A percentile compares a stretch with the other conserved stretches of the same genome.
phyloP scores from a whole-genome alignment of 2,329 filamentous ascomycete genomes.

The Fusarium nelsonii region DNA sequence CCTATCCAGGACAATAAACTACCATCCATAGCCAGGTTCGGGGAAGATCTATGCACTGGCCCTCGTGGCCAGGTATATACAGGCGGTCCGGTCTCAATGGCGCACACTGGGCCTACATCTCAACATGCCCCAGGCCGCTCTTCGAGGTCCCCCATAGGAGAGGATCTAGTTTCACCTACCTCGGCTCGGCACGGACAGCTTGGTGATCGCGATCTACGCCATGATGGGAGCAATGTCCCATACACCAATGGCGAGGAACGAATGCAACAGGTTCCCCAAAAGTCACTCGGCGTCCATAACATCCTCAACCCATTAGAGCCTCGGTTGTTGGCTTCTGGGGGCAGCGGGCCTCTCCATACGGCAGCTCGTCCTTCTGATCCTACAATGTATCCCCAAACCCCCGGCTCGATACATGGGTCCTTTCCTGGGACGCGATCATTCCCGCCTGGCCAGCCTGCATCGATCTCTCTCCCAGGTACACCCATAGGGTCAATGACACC shows the following conservation, averaged over 20 bases:
- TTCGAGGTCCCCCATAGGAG: constrained; percentile 59
- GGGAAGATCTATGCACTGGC: constrained; percentile 68
- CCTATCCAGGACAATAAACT: constrained; percentile 42
- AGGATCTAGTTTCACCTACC: constrained; percentile 47
- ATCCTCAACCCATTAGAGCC: constrained; percentile 56
- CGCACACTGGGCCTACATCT: constrained; percentile 70
- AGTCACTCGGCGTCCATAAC: constrained; percentile 54
- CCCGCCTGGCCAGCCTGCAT: constrained; percentile 47
- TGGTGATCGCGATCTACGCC: constrained; percentile 43
- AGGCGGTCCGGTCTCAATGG: constrained; percentile 74
- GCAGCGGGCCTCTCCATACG: constrained; percentile 21
- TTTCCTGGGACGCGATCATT: constrained; percentile 45
- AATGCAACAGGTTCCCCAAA: constrained; percentile 45
- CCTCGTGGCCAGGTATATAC: constrained; percentile 62
- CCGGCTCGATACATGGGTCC: constrained; percentile 39
- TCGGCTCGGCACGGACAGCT: constrained; percentile 41
- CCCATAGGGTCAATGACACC: constrained; percentile 48
- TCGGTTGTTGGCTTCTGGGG: constrained; percentile 37
- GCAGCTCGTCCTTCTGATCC: constrained; percentile 37
- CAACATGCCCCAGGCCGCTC: constrained; percentile 66
- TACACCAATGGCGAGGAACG: constrained; percentile 42
- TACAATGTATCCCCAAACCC: constrained; percentile 32
- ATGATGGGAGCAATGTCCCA: constrained; percentile 39
- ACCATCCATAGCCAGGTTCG: constrained; percentile 38
- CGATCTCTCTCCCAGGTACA: constrained; percentile 53